Evolutionary conservation across 169 alveolate genomes (phyloP).

Genomic region (Plasmodium reichenowi): DNA sequence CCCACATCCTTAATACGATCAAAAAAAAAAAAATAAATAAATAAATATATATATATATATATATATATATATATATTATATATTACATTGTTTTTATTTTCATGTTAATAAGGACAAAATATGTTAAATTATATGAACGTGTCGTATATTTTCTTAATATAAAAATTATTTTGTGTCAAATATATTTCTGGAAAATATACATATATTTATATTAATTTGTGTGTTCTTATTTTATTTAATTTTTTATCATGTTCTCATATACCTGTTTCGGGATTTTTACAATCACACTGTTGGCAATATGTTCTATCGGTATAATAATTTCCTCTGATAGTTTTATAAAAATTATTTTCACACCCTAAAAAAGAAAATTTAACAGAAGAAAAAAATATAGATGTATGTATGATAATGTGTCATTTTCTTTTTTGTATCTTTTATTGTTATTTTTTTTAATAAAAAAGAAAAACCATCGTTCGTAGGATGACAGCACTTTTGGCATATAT

Average conservation of each 20-base stretch:
- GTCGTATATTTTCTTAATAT: not conserved
- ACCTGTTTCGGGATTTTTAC: conserved; percentile 44
- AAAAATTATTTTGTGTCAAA: not conserved
- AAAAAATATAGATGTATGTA: too few species aligned
- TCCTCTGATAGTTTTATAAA: conserved; percentile 37
- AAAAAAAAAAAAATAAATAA: conserved; percentile 12
- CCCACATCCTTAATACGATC: conserved; percentile 41
- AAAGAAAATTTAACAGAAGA: not conserved
- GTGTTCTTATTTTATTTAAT: too few species aligned
- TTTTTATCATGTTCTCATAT: not conserved
- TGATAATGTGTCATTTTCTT: too few species aligned
- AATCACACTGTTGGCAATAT: conserved; percentile 57
- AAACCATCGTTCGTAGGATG: conserved; percentile 51
- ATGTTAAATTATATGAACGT: not conserved
- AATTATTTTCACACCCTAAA: conserved; percentile 62
- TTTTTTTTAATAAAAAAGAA: not conserved
- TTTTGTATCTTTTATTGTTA: too few species aligned
- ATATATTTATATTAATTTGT: not conserved
- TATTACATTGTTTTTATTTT: too few species aligned
- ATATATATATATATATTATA: too few species aligned
- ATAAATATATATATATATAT: too few species aligned
- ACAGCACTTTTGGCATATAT: conserved; percentile 54
- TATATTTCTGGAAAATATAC: not conserved
- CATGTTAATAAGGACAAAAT: too few species aligned
- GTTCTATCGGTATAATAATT: conserved; percentile 38